Base-by-base conservation (phyloP, 371 early-diverging fungal genomes). In the Mucor sp. region DNA sequence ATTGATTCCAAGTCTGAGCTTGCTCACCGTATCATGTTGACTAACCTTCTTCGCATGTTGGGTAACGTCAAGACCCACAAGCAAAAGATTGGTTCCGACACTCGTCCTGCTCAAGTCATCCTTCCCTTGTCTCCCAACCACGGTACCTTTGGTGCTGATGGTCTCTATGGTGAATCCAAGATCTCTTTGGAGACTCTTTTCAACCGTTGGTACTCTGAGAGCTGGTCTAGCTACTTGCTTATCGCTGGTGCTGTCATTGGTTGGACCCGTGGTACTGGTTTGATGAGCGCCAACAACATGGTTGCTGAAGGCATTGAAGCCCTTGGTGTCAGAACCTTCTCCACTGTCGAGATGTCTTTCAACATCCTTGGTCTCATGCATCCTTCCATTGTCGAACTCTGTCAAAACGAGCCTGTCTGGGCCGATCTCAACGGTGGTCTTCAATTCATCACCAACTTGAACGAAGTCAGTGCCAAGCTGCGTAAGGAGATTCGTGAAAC, bases 181-280 rank as follows among this genome's bases (percentile, higher is more conserved):
- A 89, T 97, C 66, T 90, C 91, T 17, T 86, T 97, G 28, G 96
- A 96, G 82, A 95, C 95, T 47, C 75, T 96, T 66, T 85, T 97
- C 77, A 93, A 94, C 89, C 89, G 96, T 63, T 98, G 95, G 95
- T 84, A 91, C 60, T 89, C 97, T 63, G 98, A 98, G 76, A 86
- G 87, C 65, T 98, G 98, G 98, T 84, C 89, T 53, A 85, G 83
- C 76, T 94, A 97, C 85, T 80, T 97, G 70, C 85, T 93, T 41
- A 90, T 98, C 48, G 84, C 95, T 55, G 97, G 97, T 69, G 95
- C 96, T 50, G 94, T 94, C 47, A 98, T 98, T 74, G 98, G 98
- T 25, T 98, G 98, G 97, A 98, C 98, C 39, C 92, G 97, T 72
- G 97, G 98, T 69, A 98, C 98, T 53, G 97, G 97, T 57, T 85